A percentile compares a stretch with the other conserved stretches of the same genome.
Evolutionary conservation across 1,139 yeast species (phyloP).

Genomic region (Candida sp.): DNA sequence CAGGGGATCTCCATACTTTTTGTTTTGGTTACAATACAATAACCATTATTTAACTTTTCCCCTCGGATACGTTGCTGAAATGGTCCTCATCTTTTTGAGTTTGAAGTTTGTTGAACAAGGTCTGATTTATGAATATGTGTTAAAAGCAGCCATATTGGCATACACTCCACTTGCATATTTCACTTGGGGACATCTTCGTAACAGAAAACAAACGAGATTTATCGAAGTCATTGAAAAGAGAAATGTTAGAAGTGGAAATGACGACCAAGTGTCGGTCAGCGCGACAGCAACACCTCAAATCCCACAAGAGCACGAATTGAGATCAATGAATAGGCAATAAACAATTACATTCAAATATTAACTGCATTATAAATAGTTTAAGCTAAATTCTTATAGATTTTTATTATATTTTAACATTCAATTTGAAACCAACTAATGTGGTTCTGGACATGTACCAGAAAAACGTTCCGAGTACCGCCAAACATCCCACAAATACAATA

Average conservation of each 20-base stretch:
- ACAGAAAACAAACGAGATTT: constrained; percentile 20
- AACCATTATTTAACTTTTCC: constrained; percentile 46
- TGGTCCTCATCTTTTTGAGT: constrained; percentile 49
- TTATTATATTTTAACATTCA: constrained; percentile 26
- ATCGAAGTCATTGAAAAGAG: constrained; percentile 21
- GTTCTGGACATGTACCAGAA: constrained; percentile 34
- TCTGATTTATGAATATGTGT: constrained; percentile 21
- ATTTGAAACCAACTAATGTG: constrained; percentile 26
- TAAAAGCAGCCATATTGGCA: constrained; percentile 24
- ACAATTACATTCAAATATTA: too few relatives aligned
- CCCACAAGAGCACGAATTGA: constrained; percentile 1
- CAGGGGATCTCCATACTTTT: constrained; percentile 29
- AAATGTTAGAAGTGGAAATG: constrained; percentile 2
- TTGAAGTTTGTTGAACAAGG: constrained; percentile 41
- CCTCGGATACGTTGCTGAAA: constrained; percentile 43
- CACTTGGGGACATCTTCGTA: constrained; percentile 29
- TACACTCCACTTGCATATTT: constrained; percentile 39
- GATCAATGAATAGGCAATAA: background rate
- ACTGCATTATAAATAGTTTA: too few relatives aligned
- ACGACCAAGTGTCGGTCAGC: background rate
- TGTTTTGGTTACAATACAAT: constrained; percentile 38
- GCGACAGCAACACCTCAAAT: background rate
- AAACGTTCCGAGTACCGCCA: constrained; percentile 23
- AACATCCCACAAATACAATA: constrained; percentile 31
- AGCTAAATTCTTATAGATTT: background rate